Evolutionary conservation across 1,284 basidiomycete genomes (phyloP), one percentile per base, ranked within the genome.

Genomic region (Volvariella volvacea): DNA sequence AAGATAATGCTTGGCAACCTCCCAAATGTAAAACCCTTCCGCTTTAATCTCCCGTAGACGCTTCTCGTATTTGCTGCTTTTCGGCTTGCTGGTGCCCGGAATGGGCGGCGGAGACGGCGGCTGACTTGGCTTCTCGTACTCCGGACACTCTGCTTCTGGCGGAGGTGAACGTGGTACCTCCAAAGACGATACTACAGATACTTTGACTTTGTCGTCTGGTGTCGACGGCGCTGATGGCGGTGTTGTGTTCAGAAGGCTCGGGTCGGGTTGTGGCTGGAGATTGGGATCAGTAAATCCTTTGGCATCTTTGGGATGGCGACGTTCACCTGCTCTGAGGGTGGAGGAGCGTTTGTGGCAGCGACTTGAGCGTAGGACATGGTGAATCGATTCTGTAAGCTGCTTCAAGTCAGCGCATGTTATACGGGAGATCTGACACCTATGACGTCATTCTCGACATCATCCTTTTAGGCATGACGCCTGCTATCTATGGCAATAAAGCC

Each of bases 241-340:
- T n/a, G 64, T 58, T 0, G 80, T 83, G 54, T 75, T 82, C 47
- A 85, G 66, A 21, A 87, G 70, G 20, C 65, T 71, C 0, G 67
- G 74, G 55, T 88, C 80, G 36, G 84, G 72, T 30, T 71, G 74
- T 7, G 82, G 81, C 68, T 85, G 67, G 6, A 48, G 39, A 38
- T 48, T 51, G 30, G 42, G 25, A 32, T 33, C n/a, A 44, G 14
- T 14, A 3, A 21, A 16, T 45, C 45, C n/a, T n/a, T n/a, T n/a
- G n/a, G n/a, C n/a, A n/a, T n/a, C n/a, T n/a, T n/a, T n/a, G n/a
- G n/a, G n/a, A n/a, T n/a, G n/a, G n/a, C n/a, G 30, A 40, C 21
- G 28, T 54, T 31, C 47, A 65, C 71, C 67, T 75, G 77, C 45
- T 67, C 50, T 17, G 68, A 67, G 8, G 55, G 52, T 2, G 77